A percentile compares a stretch with the other conserved stretches of the same genome.
Evolutionary conservation across 768 basidiomycete species (phyloP).

Genomic region (Hygrocybe punicea): DNA sequence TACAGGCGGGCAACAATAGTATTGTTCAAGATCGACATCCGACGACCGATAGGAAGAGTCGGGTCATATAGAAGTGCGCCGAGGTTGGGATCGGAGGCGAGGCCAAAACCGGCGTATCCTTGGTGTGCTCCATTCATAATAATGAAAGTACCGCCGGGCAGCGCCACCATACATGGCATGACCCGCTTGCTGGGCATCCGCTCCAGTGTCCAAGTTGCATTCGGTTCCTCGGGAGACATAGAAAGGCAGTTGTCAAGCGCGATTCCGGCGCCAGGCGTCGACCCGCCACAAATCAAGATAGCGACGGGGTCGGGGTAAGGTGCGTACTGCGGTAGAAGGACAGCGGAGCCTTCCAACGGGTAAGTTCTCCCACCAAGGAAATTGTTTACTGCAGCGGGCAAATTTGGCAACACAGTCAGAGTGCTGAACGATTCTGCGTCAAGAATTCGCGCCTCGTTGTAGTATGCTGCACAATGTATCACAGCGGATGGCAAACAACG

Average conservation of each 20-base stretch:
- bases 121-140: slow-evolving; percentile 57
- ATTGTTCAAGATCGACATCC: slow-evolving; percentile 49
- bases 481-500: not conserved
- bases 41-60: slow-evolving; percentile 41
- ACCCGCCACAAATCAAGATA: slow-evolving; percentile 74
- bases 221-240: slow-evolving; percentile 59
- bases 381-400: slow-evolving; percentile 70
- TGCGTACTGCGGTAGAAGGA: slow-evolving; percentile 64
- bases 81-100: slow-evolving; percentile 47
- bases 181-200: slow-evolving; percentile 76
- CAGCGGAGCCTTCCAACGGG: slow-evolving; percentile 68
- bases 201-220: slow-evolving; percentile 67
- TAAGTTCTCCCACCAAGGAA: slow-evolving; percentile 72
- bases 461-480: slow-evolving; percentile 50
- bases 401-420: slow-evolving; percentile 58
- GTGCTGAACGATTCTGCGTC: slow-evolving; percentile 66
- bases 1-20: slow-evolving; percentile 52
- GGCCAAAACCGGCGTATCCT: slow-evolving; percentile 55
- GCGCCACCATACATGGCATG: slow-evolving; percentile 64
- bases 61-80: slow-evolving; percentile 56
- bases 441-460: slow-evolving; percentile 76
- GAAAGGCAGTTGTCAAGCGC: slow-evolving; percentile 68
- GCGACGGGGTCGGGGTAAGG: slow-evolving; percentile 74
- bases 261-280: slow-evolving; percentile 50
- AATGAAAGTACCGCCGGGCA: slow-evolving; percentile 58